phyloP scores from a whole-genome alignment of 2,329 filamentous ascomycete species.

The Leptographium galeiforme region DNA sequence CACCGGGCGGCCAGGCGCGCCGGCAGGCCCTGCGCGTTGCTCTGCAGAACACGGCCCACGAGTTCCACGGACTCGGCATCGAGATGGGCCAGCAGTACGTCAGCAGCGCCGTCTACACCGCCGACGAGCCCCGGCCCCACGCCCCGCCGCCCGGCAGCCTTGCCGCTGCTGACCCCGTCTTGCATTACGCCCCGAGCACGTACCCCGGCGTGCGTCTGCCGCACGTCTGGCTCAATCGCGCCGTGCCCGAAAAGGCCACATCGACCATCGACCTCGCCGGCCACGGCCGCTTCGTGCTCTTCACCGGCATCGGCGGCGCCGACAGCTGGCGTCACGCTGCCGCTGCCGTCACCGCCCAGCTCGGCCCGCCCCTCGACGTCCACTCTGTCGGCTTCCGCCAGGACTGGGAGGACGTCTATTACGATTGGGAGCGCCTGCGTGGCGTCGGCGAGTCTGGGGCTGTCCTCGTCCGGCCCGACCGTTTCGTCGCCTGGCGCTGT shows the following conservation, averaged over 20 bases:
- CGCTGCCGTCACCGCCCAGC: slow-evolving; percentile 17
- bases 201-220: slow-evolving; percentile 47
- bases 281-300: slow-evolving; percentile 34
- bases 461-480: slow-evolving; percentile 44
- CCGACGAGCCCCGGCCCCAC: slow-evolving; percentile 23
- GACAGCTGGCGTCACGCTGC: slow-evolving; percentile 39
- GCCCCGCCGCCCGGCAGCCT: slow-evolving; percentile 7
- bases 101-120: slow-evolving; percentile 28
- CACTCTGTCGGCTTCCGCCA: slow-evolving; percentile 42
- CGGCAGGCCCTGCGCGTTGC: slow-evolving; percentile 25
- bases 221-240: slow-evolving; percentile 47
- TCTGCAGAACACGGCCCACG: slow-evolving; percentile 28
- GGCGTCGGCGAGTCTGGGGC: slow-evolving; percentile 44
- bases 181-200: slow-evolving; percentile 32
- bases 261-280: slow-evolving; percentile 50
- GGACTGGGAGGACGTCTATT: slow-evolving; percentile 50
- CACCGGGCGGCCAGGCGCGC: slow-evolving; percentile 22
- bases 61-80: slow-evolving; percentile 41
- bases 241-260: slow-evolving; percentile 25
- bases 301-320: slow-evolving; percentile 45
- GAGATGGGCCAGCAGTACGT: slow-evolving; percentile 47
- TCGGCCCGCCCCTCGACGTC: slow-evolving; percentile 32
- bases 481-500: slow-evolving; percentile 39
- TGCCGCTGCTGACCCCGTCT: slow-evolving; percentile 21
- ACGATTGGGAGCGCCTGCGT: slow-evolving; percentile 40